phyloP scores from a whole-genome alignment of 495 filamentous ascomycete genomes.

The Aspergillus saccharolyticus region DNA sequence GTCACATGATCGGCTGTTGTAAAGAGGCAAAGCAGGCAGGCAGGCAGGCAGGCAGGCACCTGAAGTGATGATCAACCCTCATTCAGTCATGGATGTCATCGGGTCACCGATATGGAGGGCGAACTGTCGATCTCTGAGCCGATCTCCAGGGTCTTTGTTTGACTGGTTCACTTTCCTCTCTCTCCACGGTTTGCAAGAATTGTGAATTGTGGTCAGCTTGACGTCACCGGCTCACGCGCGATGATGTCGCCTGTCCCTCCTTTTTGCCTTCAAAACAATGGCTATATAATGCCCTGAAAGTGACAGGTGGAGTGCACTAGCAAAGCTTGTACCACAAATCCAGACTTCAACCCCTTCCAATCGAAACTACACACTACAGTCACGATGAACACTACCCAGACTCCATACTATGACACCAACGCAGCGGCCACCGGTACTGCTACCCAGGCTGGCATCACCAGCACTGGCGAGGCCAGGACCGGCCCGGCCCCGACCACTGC shows the following conservation, averaged over 20 bases:
- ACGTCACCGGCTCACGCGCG: slow-evolving; percentile 1
- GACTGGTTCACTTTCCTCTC: background rate
- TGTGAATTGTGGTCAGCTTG: background rate
- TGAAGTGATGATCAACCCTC: too few species aligned
- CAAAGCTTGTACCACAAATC: background rate
- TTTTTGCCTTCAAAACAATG: background rate
- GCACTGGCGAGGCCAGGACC: background rate
- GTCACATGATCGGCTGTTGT: background rate
- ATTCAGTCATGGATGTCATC: background rate
- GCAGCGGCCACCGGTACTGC: slow-evolving; percentile 8
- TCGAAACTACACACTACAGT: too few species aligned
- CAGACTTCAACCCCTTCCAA: too few species aligned
- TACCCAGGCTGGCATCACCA: slow-evolving; percentile 8
- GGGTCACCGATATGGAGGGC: background rate
- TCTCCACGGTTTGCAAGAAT: background rate
- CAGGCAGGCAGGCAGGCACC: too few species aligned
- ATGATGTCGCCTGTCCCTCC: slow-evolving; percentile 3
- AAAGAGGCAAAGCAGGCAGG: too few species aligned
- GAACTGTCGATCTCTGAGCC: background rate
- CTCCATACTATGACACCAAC: slow-evolving; percentile 12
- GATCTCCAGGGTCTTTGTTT: background rate
- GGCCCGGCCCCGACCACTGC: slow-evolving; percentile 18
- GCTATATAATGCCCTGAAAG: background rate
- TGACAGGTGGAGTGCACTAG: background rate
- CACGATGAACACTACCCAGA: slow-evolving; percentile 11